phyloP scores from a whole-genome alignment of 345 rosid genomes.

The Citrus unshiu region DNA sequence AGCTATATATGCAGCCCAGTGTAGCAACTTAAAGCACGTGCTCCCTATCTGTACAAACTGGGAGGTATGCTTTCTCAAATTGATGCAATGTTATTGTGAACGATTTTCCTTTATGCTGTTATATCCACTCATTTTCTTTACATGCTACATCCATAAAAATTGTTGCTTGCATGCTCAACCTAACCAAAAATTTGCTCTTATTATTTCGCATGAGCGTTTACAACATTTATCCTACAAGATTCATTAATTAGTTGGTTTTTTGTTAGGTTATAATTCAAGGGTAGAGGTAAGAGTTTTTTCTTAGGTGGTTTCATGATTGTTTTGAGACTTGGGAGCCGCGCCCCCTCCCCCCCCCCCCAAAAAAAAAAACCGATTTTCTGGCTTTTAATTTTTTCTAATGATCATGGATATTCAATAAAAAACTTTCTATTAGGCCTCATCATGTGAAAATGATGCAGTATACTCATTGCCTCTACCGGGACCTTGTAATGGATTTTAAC shows the following conservation, averaged over 20 bases:
- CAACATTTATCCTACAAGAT: background rate
- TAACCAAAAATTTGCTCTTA: background rate
- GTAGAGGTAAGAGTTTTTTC: background rate
- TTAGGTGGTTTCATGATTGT: background rate
- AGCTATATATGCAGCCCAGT: constrained; percentile 83
- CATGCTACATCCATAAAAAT: background rate
- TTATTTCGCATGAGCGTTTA: background rate
- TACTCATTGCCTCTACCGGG: background rate
- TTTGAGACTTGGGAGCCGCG: background rate
- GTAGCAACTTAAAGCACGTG: constrained; percentile 86
- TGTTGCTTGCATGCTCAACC: background rate
- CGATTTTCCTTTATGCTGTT: background rate
- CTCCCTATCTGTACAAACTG: constrained; percentile 90
- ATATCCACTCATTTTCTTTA: background rate
- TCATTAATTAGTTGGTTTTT: background rate
- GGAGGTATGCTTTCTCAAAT: constrained; percentile 60
- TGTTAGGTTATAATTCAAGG: background rate
- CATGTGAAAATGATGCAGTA: background rate
- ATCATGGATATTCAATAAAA: too few species aligned
- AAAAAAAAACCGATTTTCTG: too few species aligned
- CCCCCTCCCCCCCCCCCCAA: rapidly evolving
- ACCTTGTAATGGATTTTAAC: background rate
- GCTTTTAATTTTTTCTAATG: too few species aligned
- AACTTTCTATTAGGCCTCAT: background rate
- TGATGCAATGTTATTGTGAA: constrained; percentile 5